Base-by-base conservation (phyloP, 768 basidiomycete species). In the Atractiella rhizophila region DNA sequence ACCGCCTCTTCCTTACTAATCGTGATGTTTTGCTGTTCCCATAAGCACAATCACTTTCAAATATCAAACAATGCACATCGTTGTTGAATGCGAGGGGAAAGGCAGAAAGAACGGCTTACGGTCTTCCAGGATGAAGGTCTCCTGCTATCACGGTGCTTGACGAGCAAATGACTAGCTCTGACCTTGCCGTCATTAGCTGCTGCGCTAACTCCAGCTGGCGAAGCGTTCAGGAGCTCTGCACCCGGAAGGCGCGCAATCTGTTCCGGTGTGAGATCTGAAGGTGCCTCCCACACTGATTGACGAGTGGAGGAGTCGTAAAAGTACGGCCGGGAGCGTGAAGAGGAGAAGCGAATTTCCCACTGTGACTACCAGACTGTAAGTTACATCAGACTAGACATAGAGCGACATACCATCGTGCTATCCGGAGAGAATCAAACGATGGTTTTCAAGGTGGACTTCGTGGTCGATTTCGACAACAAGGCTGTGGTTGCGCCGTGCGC, bases 341-440 rank as follows among this genome's bases (percentile, higher is more conserved):
- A 71, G 32, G 82, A 86, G 64, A 81, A 68, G 45, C 81, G 74
- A 48, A 94, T 64, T 69, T 91, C 80, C 83, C 82, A 94, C 45
- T 45, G 47, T 38, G 44, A 28, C 7, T n/a, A n/a, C n/a, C n/a
- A n/a, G n/a, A n/a, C n/a, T n/a, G n/a, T n/a, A n/a, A n/a, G n/a
- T n/a, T n/a, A n/a, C n/a, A n/a, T n/a, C n/a, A n/a, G n/a, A n/a
- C n/a, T n/a, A n/a, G n/a, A n/a, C n/a, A n/a, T n/a, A n/a, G n/a
- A n/a, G n/a, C n/a, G n/a, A n/a, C n/a, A n/a, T n/a, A n/a, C n/a
- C n/a, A n/a, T n/a, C n/a, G n/a, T n/a, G n/a, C n/a, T n/a, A n/a
- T n/a, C n/a, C n/a, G n/a, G n/a, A n/a, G n/a, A n/a, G n/a, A n/a
- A n/a, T n/a, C n/a, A n/a, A n/a, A n/a, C n/a, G n/a, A n/a, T n/a